Percentiles rank a stretch among this genome's conserved stretches.
Conservation (phyloP, 352 stramenopile genomes). For the Pythium sukuiense region DNA sequence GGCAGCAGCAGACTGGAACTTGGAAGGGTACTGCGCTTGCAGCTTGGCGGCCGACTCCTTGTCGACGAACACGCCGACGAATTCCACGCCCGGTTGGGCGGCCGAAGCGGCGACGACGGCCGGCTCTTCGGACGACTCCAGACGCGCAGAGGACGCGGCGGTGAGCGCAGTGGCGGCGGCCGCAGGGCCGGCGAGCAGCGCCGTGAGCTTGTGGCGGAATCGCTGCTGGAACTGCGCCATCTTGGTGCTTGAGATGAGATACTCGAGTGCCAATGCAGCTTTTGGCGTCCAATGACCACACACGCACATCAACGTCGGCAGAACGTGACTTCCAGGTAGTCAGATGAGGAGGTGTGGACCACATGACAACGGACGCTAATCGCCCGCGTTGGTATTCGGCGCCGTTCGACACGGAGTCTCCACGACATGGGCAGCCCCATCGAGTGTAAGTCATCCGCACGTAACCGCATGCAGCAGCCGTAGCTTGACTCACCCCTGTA, state of each 20-base stretch:
- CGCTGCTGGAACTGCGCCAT: constrained; percentile 21
- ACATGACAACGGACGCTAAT: constrained; percentile 1
- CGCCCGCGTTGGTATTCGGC: too few species aligned
- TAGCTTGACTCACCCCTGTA: too few species aligned
- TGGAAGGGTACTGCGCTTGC: constrained; percentile 52
- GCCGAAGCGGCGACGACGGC: neutral
- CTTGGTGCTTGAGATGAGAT: neutral
- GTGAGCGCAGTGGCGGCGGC: constrained; percentile 16
- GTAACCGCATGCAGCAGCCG: too few species aligned
- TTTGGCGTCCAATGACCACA: constrained; percentile 6
- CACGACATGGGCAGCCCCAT: neutral
- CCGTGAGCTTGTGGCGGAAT: constrained; percentile 19
- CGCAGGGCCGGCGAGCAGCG: constrained; percentile 19
- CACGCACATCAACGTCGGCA: neutral
- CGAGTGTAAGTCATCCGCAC: too few species aligned
- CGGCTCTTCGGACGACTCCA: constrained; percentile 2
- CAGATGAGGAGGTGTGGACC: neutral
- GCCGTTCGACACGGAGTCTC: neutral
- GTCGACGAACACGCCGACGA: constrained; percentile 76
- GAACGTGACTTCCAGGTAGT: constrained; percentile 5
- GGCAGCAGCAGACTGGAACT: constrained; percentile 33
- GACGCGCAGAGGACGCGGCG: constrained; percentile 12
- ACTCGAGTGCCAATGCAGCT: neutral
- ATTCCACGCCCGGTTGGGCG: constrained; percentile 40
- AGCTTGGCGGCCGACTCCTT: constrained; percentile 52